A percentile compares a stretch with the other conserved stretches of the same genome.
These are phyloP conservation scores for Biscogniauxia sp. DNA, from an alignment of 2,329 filamentous ascomycete species.

Conservation along the genomic window DNA sequence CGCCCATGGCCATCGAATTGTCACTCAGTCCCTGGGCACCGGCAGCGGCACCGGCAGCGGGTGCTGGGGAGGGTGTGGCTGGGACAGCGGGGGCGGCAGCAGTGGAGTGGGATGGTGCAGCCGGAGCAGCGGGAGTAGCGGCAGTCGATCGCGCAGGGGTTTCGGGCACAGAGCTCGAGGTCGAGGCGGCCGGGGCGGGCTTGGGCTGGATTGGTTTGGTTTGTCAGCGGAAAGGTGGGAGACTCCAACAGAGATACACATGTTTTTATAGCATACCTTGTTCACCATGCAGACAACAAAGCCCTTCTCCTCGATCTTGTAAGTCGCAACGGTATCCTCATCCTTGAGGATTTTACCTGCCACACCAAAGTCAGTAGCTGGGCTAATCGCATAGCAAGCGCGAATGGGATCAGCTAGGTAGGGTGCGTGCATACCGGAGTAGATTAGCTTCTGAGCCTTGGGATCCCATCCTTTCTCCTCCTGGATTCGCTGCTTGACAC, in stretches of 20 bases:
- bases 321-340: constrained; percentile 92
- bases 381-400: not conserved
- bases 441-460: constrained; percentile 91
- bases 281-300: constrained; percentile 98
- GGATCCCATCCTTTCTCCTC: constrained; percentile 93
- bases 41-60: constrained; percentile 37
- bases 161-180: constrained; percentile 59
- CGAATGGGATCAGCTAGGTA: not conserved
- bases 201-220: constrained; percentile 61
- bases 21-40: constrained; percentile 57
- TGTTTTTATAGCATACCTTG: constrained; percentile 62
- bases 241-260: not conserved
- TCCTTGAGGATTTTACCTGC: constrained; percentile 97
- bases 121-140: constrained; percentile 49
- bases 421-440: constrained; percentile 68
- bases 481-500: constrained; percentile 89
- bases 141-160: constrained; percentile 58
- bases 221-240: constrained; percentile 6
- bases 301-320: constrained; percentile 99
- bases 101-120: constrained; percentile 48
- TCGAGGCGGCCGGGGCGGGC: constrained; percentile 52
- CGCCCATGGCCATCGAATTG: constrained; percentile 81
- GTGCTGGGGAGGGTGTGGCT: constrained; percentile 51
- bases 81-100: constrained; percentile 46
- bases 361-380: constrained; percentile 25